Percentiles rank a stretch among this genome's conserved stretches.
Conservation (phyloP, 1,139 yeast genomes). For the Pichia cactophila region DNA sequence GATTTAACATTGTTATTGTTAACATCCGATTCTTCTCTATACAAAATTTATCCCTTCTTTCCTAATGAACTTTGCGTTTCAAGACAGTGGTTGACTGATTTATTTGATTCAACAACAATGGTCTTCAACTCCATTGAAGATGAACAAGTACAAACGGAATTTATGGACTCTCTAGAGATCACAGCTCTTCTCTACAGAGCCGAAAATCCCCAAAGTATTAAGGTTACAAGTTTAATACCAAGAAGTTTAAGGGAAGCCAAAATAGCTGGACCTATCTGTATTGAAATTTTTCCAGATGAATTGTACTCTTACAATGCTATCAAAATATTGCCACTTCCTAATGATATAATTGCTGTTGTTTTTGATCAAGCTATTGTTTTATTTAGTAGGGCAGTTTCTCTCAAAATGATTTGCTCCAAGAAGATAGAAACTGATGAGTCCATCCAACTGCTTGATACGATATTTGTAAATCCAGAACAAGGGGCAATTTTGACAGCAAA, state of each 20-base stretch:
- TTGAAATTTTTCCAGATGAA: slow-evolving; percentile 44
- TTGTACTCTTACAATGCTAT: slow-evolving; percentile 38
- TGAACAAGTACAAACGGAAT: slow-evolving; percentile 7
- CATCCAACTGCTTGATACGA: slow-evolving; percentile 12
- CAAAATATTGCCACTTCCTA: slow-evolving; percentile 25
- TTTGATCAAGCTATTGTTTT: slow-evolving; percentile 18
- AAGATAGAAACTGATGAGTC: slow-evolving; percentile 6
- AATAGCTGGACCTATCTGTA: slow-evolving; percentile 40
- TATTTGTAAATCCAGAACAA: slow-evolving; percentile 10
- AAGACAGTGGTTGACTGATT: slow-evolving; percentile 28
- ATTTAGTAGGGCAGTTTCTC: slow-evolving; percentile 17
- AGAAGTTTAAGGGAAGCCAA: slow-evolving; percentile 15
- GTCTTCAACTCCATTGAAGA: slow-evolving; percentile 20
- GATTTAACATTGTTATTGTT: slow-evolving; percentile 41
- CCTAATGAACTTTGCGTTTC: slow-evolving; percentile 36
- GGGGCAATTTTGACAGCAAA: slow-evolving; percentile 14
- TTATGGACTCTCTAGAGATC: slow-evolving; percentile 20
- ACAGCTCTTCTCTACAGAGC: slow-evolving; percentile 18
- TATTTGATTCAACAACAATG: slow-evolving; percentile 36
- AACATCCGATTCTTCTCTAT: slow-evolving; percentile 48
- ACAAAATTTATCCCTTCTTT: slow-evolving; percentile 47
- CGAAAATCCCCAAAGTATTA: slow-evolving; percentile 6
- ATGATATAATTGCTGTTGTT: slow-evolving; percentile 20
- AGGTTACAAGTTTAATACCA: slow-evolving; percentile 13
- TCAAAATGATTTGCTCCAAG: slow-evolving; percentile 20